These are phyloP conservation scores for Clonostachys chloroleuca DNA, from an alignment of 2,329 filamentous ascomycete species.

Conservation along the genomic window DNA sequence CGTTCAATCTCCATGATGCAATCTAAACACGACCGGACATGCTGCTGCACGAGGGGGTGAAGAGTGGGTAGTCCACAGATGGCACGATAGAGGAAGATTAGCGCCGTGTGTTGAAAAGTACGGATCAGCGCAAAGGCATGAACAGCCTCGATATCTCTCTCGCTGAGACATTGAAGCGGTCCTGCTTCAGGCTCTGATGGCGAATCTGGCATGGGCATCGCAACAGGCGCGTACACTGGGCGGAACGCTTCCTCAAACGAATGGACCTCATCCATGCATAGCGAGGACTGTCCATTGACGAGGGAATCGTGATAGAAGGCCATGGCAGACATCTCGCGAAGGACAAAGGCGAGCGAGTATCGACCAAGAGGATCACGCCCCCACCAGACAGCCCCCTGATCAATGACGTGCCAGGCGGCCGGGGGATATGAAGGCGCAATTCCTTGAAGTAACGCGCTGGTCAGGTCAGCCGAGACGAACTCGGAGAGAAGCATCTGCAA, in stretches of 20 bases:
- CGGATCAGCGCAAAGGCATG: slow-evolving; percentile 27
- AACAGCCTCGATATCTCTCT: slow-evolving; percentile 14
- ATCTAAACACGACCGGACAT: slow-evolving; percentile 26
- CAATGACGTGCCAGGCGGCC: slow-evolving; percentile 29
- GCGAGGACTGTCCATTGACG: slow-evolving; percentile 7
- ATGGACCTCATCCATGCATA: slow-evolving; percentile 19
- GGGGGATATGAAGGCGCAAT: slow-evolving; percentile 27
- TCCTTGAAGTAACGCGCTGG: slow-evolving; percentile 30
- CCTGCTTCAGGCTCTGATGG: no score
- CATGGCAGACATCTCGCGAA: slow-evolving; percentile 20
- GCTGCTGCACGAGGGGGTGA: slow-evolving; percentile 32
- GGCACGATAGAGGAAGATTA: slow-evolving; percentile 36
- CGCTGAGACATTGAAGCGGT: slow-evolving; percentile 1
- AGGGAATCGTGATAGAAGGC: slow-evolving; percentile 17
- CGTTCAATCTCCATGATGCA: slow-evolving; percentile 26
- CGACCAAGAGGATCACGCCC: slow-evolving; percentile 25
- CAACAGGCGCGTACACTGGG: slow-evolving; percentile 9
- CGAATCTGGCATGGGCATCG: background rate
- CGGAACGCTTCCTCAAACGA: slow-evolving; percentile 12
- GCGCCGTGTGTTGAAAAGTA: slow-evolving; percentile 31
- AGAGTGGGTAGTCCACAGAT: slow-evolving; percentile 29
- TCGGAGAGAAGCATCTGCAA: slow-evolving; percentile 33
- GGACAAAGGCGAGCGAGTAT: slow-evolving; percentile 24
- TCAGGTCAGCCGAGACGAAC: slow-evolving; percentile 36
- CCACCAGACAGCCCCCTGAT: slow-evolving; percentile 35